phyloP scores from a whole-genome alignment of 208 protist species.

The Wallacemonas rigidus region DNA sequence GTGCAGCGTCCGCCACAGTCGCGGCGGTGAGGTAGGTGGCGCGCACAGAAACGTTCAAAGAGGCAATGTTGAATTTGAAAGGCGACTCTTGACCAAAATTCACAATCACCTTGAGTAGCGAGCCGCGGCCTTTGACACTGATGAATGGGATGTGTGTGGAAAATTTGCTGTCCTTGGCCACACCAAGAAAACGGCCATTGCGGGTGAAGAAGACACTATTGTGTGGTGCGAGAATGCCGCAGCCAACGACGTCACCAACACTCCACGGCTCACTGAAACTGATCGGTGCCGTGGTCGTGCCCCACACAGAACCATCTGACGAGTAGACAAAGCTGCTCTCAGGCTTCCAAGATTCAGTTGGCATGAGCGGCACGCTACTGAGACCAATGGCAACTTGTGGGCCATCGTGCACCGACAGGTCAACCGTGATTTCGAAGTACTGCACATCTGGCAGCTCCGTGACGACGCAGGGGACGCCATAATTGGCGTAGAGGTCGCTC shows the following conservation, averaged over 20 bases:
- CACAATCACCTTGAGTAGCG: constrained; percentile 81
- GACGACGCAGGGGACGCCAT: constrained; percentile 68
- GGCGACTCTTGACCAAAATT: constrained; percentile 86
- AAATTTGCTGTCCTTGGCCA: constrained; percentile 55
- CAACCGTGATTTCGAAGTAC: constrained; percentile 85
- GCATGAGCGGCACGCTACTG: constrained; percentile 45
- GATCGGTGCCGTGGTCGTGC: constrained; percentile 16
- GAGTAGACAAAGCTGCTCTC: constrained; percentile 43
- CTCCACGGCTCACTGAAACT: constrained; percentile 59
- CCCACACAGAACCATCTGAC: constrained; percentile 57
- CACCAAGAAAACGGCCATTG: constrained; percentile 86
- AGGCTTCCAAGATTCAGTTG: constrained; percentile 35
- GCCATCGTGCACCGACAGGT: constrained; percentile 54
- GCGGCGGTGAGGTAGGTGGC: constrained; percentile 46
- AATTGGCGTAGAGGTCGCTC: constrained; percentile 65
- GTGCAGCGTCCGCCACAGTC: constrained; percentile 62
- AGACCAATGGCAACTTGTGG: constrained; percentile 64
- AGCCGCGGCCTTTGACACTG: constrained; percentile 43
- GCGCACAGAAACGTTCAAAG: constrained; percentile 72
- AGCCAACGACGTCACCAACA: constrained; percentile 85
- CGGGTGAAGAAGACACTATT: constrained; percentile 89
- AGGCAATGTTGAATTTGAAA: constrained; percentile 82
- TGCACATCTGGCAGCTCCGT: constrained; percentile 78
- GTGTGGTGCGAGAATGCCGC: constrained; percentile 72
- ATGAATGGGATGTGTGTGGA: constrained; percentile 71